phyloP scores from a whole-genome alignment of 2,329 filamentous ascomycete genomes.

The Ceratocystis eucalypticola region DNA sequence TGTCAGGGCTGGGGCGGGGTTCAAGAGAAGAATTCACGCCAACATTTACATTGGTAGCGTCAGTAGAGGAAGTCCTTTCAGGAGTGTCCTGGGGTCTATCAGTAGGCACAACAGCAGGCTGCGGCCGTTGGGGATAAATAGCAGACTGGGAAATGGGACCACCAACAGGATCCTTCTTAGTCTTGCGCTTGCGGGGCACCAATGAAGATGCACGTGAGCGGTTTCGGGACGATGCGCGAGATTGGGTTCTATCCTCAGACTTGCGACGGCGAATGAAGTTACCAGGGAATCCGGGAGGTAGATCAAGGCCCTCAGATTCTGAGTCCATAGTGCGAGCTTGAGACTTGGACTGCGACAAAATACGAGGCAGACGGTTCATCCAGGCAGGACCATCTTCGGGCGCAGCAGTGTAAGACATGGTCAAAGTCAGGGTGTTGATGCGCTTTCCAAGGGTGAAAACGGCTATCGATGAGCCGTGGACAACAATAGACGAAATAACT shows the following conservation, averaged over 20 bases:
- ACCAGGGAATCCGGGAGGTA: constrained; percentile 56
- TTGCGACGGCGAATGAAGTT: constrained; percentile 61
- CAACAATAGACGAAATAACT: constrained; percentile 84
- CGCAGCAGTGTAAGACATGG: constrained; percentile 87
- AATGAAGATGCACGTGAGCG: constrained; percentile 23
- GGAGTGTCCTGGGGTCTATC: background rate
- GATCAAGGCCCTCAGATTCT: constrained; percentile 44
- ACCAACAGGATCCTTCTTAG: constrained; percentile 55
- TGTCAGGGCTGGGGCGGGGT: background rate
- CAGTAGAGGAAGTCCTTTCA: constrained; percentile 9
- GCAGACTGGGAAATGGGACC: constrained; percentile 84
- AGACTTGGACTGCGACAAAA: constrained; percentile 57
- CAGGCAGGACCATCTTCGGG: constrained; percentile 80
- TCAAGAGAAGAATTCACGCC: background rate
- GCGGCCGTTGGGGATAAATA: constrained; percentile 50
- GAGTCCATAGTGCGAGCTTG: constrained; percentile 78
- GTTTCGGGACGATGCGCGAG: constrained; percentile 17
- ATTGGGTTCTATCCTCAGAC: constrained; percentile 13
- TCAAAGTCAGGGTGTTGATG: constrained; percentile 91
- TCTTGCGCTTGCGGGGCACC: constrained; percentile 48
- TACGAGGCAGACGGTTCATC: constrained; percentile 82
- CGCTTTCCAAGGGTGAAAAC: constrained; percentile 96
- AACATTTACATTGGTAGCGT: constrained; percentile 9
- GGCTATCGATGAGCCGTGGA: constrained; percentile 94
- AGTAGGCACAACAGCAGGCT: constrained; percentile 1